Percentiles rank a stretch among this genome's conserved stretches.
Evolutionary conservation across 345 rosid species (phyloP).

Genomic region (Dipteronia dyeriana): DNA sequence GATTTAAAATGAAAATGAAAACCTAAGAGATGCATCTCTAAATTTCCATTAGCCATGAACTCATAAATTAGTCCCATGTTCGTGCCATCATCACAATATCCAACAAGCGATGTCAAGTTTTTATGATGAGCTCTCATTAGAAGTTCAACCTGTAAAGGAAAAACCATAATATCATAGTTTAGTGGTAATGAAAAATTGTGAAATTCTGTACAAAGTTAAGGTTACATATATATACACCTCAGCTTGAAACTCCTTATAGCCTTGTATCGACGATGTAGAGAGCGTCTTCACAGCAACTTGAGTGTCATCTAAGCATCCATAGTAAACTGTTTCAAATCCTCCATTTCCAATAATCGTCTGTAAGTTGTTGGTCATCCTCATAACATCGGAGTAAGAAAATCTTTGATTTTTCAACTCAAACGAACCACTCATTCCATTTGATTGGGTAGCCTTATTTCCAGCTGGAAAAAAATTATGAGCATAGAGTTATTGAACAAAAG

Average conservation of each 20-base stretch:
- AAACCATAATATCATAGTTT: too few relatives aligned
- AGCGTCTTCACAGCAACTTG: slow-evolving; percentile 56
- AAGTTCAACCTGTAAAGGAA: slow-evolving; percentile 13
- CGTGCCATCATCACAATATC: slow-evolving; percentile 18
- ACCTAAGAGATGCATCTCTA: slow-evolving; percentile 17
- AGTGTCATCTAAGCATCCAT: slow-evolving; percentile 32
- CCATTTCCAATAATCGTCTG: slow-evolving; percentile 48
- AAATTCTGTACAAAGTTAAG: neutral
- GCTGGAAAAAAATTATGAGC: neutral
- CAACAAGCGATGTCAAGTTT: slow-evolving; percentile 21
- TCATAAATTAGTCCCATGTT: slow-evolving; percentile 16
- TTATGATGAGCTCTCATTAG: slow-evolving; percentile 21
- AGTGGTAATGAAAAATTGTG: too few relatives aligned
- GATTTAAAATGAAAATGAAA: neutral
- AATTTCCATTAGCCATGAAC: slow-evolving; percentile 24
- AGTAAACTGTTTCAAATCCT: slow-evolving; percentile 60
- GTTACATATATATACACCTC: slow-evolving; percentile 32
- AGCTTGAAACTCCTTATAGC: slow-evolving; percentile 41
- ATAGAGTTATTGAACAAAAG: too few relatives aligned
- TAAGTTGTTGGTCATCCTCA: slow-evolving; percentile 47
- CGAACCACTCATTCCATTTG: slow-evolving; percentile 12
- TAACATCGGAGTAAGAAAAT: slow-evolving; percentile 36
- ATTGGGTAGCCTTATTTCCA: neutral
- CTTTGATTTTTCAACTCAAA: slow-evolving; percentile 27
- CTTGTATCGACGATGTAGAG: slow-evolving; percentile 48